Conservation (phyloP, 2,329 filamentous ascomycete genomes). For the Diaporthe capsici region DNA sequence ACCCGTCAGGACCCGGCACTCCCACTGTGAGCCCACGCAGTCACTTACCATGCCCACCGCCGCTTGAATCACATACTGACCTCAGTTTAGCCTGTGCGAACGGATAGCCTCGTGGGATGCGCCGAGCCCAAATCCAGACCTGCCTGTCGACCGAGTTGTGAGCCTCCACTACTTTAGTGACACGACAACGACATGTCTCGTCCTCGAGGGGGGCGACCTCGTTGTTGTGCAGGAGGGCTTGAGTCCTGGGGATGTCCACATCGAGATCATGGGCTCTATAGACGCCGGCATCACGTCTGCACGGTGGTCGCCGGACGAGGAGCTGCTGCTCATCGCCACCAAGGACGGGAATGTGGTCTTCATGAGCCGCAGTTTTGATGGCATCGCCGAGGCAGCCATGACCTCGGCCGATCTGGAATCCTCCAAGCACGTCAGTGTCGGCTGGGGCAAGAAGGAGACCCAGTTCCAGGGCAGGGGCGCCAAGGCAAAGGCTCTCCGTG, state of each 20-base stretch:
- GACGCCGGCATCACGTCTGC: conserved; percentile 92
- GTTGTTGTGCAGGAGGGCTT: conserved; percentile 80
- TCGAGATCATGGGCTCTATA: conserved; percentile 96
- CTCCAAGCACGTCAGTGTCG: conserved; percentile 96
- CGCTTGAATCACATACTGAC: background rate
- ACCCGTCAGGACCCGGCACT: conserved; percentile 34
- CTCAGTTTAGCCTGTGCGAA: conserved; percentile 48
- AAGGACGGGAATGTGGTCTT: conserved; percentile 84
- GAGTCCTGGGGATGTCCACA: conserved; percentile 76
- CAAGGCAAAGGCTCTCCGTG: conserved; percentile 84
- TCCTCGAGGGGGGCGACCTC: conserved; percentile 93
- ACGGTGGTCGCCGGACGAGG: conserved; percentile 95
- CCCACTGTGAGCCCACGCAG: conserved; percentile 54
- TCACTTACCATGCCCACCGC: background rate
- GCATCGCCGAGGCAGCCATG: conserved; percentile 81
- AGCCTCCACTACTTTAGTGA: conserved; percentile 90
- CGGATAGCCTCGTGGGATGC: conserved; percentile 90
- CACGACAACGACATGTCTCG: conserved; percentile 81
- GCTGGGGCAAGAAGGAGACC: conserved; percentile 98
- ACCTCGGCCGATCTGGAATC: conserved; percentile 82
- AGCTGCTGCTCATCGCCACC: conserved; percentile 87
- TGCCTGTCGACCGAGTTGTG: conserved; percentile 81
- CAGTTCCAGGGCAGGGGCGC: conserved; percentile 96
- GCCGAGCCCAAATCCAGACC: conserved; percentile 81
- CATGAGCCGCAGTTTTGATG: conserved; percentile 94